Base-by-base conservation (phyloP, 2,329 filamentous ascomycete genomes). In the Calonectria montana region DNA sequence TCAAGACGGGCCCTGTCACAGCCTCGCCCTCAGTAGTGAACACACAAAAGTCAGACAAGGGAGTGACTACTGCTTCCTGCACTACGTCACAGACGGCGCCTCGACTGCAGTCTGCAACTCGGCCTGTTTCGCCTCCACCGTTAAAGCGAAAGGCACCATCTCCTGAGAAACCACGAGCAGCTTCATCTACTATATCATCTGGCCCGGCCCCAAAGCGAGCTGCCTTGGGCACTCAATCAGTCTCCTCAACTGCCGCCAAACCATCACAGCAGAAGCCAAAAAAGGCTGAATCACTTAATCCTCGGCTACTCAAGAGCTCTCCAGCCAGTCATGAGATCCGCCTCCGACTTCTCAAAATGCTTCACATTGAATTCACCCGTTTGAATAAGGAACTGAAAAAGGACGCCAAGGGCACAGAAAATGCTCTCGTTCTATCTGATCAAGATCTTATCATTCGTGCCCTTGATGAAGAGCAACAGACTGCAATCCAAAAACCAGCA, bases 381-480 rank as follows among this genome's bases (percentile, higher is more conserved):
- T 87, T 96, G 10, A 95, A 96, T 78, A 84, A 87, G 16, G 89
- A 91, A 75, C 81, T 94, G 2, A 85, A 86, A 61, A 90, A 89
- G 67, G 85, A 86, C 50, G 84, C 72, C 31, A 87, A 87, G 37
- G 82, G 86, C 15, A 83, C 87, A 8, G 88, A 89, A 23, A 84
- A 87, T 48, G 80, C 82, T 47, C 84, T 94, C 2, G 79, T 91
- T 18, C 81, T 95, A 57, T 89, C 88, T 1, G 86, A 91, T 1
- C 91, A 94, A 79, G 89, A 92, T 55, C 86, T 96, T 25, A 93
- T 95, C 73, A 90, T 88, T 75, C 86, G 91, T 72, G 90, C 91
- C 0, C 85, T 96, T 1, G 93, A 96, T 75, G 91, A 96, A 72
- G 97, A 99, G 83, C 92, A 97, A 80, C 90, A 90, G 41, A 86